Base-by-base conservation (phyloP, 78 protist genomes). In the Mastigamoeba balamuthi region DNA sequence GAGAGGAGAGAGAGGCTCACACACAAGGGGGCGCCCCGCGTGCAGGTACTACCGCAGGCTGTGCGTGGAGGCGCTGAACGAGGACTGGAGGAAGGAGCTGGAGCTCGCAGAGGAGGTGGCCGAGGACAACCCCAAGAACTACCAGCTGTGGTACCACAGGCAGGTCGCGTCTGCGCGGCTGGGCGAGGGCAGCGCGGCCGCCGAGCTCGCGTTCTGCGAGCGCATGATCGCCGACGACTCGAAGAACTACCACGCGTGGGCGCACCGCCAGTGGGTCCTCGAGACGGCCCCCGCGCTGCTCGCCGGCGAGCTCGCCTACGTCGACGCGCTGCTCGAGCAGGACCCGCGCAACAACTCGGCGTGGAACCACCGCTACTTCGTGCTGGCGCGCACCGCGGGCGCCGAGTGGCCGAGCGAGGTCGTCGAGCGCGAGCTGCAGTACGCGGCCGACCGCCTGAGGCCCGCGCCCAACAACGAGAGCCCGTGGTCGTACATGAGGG, bases 161-260 rank as follows among this genome's bases (percentile, higher is more conserved):
- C 78, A 82, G 28, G 69, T 41, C 36, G 35, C 89, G 28, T 75
- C 94, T 2, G 86, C 48, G n/a, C 23, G 17, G 27, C 33, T 76
- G n/a, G 68, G 77, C 38, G 81, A 76, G n/a, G n/a, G n/a, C n/a
- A n/a, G n/a, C 6, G 41, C 36, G 40, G 0, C 66, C 4, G 37
- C 41, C 25, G 98, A 95, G 68, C 37, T 80, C 1, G 76, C 27
- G 10, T 89, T 90, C 77, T 33, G 77, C 29, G 79, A 29, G 6
- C 71, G 64, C 7, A 38, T 75, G 28, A 66, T 95, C 6, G 36
- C 1, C 6, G 84, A 86, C 0, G 98, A 95, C 40, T 70, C 89
- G 1, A 95, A 95, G 84, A 94, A 95, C 85, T 95, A 94, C 84
- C 98, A 95, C 43, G 98, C 97, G 9, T 95, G 98, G 98, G 89